phyloP scores from a whole-genome alignment of 2,329 filamentous ascomycete genomes.

The Coniochaeta ligniaria region DNA sequence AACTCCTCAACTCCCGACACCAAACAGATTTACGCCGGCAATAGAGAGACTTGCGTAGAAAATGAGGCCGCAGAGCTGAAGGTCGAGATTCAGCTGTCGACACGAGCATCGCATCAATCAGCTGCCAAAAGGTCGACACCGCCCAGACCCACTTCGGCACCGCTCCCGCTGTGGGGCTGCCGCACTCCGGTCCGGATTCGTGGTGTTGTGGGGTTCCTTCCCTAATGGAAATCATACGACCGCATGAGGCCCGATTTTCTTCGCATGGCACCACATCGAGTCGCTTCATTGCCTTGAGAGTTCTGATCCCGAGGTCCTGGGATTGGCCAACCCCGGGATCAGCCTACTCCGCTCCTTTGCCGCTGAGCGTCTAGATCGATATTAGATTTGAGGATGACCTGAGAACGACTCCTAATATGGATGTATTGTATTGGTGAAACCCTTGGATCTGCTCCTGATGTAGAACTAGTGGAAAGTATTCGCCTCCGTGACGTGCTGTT shows the following conservation, averaged over 20 bases:
- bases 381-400: not conserved
- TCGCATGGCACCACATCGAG: not conserved
- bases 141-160: not conserved
- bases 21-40: not conserved
- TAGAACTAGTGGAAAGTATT: not conserved
- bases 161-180: not conserved
- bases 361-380: not conserved
- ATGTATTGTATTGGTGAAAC: no score
- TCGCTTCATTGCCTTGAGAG: not conserved
- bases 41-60: not conserved
- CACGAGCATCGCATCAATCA: no score
- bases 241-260: not conserved
- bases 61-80: not conserved
- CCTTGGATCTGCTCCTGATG: no score
- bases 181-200: not conserved
- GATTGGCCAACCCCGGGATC: not conserved
- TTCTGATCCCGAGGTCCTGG: not conserved
- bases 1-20: not conserved
- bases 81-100: not conserved
- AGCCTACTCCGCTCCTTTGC: not conserved
- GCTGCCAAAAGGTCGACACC: not conserved
- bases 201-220: not conserved
- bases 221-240: slow-evolving; percentile 1
- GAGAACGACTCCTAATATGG: not conserved
- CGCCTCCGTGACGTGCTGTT: not conserved